Percentiles rank a stretch among this genome's conserved stretches.
phyloP scores from a whole-genome alignment of 192 early-diverging fungal species.

The Rhizophagus prolifer region DNA sequence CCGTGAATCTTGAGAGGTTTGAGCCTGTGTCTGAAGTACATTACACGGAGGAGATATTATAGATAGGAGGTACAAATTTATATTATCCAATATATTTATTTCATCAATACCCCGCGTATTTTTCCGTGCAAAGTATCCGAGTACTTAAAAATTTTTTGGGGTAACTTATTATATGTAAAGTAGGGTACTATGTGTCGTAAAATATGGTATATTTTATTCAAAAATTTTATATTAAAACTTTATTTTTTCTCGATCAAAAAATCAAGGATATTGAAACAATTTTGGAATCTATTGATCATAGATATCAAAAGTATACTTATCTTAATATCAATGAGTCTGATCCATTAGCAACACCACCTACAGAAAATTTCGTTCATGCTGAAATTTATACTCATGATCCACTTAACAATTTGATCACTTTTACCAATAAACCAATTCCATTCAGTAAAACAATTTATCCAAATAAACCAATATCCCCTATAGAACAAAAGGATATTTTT shows the following conservation, averaged over 20 bases:
- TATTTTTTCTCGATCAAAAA: neutral
- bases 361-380: conserved; percentile 4
- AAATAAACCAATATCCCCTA: conserved; percentile 5
- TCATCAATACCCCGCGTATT: too few species aligned
- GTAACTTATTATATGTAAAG: too few species aligned
- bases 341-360: neutral
- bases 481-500: conserved; percentile 7
- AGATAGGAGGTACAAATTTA: too few species aligned
- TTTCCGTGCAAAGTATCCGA: too few species aligned
- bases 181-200: neutral
- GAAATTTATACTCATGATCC: conserved; percentile 70
- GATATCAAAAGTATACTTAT: conserved; percentile 10
- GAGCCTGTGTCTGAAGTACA: too few species aligned
- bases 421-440: conserved; percentile 60
- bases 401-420: conserved; percentile 74
- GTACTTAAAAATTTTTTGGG: too few species aligned
- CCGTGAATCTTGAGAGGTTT: too few species aligned
- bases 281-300: conserved; percentile 5
- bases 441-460: conserved; percentile 40
- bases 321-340: neutral
- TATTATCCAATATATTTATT: too few species aligned
- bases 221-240: neutral
- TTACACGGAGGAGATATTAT: too few species aligned
- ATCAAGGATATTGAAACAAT: conserved; percentile 7
- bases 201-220: neutral